Base-by-base conservation (phyloP, 1,139 yeast species). In the Lizanozyma gosingica region DNA sequence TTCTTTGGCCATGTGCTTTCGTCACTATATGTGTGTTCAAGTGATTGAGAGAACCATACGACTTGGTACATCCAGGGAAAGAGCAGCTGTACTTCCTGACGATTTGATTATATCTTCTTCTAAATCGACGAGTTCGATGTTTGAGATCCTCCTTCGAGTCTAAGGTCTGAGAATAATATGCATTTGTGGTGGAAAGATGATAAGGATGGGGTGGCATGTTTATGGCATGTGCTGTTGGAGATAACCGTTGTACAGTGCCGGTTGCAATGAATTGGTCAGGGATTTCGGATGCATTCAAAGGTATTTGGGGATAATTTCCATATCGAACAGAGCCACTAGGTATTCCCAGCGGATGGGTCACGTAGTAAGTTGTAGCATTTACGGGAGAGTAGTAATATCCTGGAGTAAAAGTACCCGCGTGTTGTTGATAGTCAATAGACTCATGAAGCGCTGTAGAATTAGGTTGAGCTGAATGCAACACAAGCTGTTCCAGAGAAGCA, bases 31-130 rank as follows among this genome's bases (percentile, higher is more conserved):
- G 94, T 14, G 90, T 83, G 56, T 83, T 83, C 39, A 83, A 63
- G 57, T 83, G 94, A 57, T 83, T 83, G 39, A 83, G 63, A 17
- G 87, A 80, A 2, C 94, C 94, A 55, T 83, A 83, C 39, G 83
- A 78, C 59, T 83, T 83, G 35, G 71, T 63, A 53, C 94, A 83
- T 2, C 74, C 76, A 9, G 73, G 71, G 50, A 52, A 78, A 39
- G 73, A 72, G 55, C 94, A 83, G 38, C 62, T 65, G 59, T 81
- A 83, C 36, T 80, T 62, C 37, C 94, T 67, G 41, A 78, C 78
- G 51, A 83, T 81, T 55, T 83, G 90, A 50, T 79, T 78, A 50
- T 79, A 81, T 37, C 81, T 67, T 44, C 90, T 67, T 48, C 94
- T 67, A 41, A 81, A 80, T 35, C 90, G 6, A 6, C 29, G 6